Evolutionary conservation across 495 filamentous ascomycete genomes (phyloP), one percentile per base, ranked within the genome.

Genomic region (Bathelium albidoporum): DNA sequence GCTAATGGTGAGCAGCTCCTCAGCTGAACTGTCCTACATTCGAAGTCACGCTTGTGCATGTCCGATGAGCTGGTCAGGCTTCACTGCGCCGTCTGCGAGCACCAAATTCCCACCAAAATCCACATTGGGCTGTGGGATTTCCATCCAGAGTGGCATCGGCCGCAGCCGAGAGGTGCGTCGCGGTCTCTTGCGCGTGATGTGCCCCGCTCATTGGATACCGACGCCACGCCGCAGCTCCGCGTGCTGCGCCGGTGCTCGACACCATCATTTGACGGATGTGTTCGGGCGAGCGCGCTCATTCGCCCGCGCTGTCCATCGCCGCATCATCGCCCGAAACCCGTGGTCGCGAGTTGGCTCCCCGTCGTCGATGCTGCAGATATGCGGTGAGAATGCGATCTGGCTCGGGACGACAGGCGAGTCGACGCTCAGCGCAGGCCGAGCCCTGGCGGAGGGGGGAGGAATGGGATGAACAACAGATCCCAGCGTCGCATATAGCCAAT

Each of bases 1-100:
- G 16, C 24, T 55, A 55, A 29, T 28, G 49, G 5, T 29, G 49
- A 55, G 29, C 9, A 29, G 11, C 29, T 49, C 20, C 20, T 20
- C 24, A 5, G 16, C 49, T 55, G 49, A 55, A n/a, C 29, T 55
- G 49, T 55, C 49, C 49, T 26, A 55, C 49, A n/a, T 12, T 28
- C 16, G 49, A 5, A 55, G n/a, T 55, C 49, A 55, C 49, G 49
- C 49, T 55, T 55, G 22, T 55, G 49, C 24, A 55, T 55, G 49
- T 55, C 20, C 16, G 24, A 29, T 55, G 49, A 55, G 20, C 12
- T 55, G 49, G 20, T 29, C 24, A 28, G 49, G 49, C 49, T 55
- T 29, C 24, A 26, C 49, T 29, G 24, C 49, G 49, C 24, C 24
- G 24, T 29, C 12, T 3, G 5, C 29, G 16, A 10, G 24, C 49